Evolutionary conservation across 75 land plant genomes (phyloP).

Genomic region (Gnetum montanum): DNA sequence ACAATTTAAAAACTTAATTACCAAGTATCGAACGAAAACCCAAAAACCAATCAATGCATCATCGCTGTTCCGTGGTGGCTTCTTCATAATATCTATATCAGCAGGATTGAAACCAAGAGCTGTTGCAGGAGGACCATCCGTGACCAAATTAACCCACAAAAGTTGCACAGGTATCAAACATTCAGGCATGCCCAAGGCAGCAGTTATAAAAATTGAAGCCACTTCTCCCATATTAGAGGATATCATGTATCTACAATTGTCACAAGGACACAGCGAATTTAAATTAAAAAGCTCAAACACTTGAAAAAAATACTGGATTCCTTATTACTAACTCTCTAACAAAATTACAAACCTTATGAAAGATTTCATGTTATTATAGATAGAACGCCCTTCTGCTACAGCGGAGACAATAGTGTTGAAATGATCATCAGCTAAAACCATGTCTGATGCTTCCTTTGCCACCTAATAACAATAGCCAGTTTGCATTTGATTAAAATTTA

Average conservation of each 20-base stretch:
- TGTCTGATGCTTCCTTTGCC: slow-evolving; percentile 87
- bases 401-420: slow-evolving; percentile 87
- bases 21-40: slow-evolving; percentile 93
- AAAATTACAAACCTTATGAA: slow-evolving; percentile 60
- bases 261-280: background rate
- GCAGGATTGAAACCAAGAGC: slow-evolving; percentile 94
- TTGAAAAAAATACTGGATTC: background rate
- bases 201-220: slow-evolving; percentile 79
- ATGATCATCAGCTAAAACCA: slow-evolving; percentile 90
- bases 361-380: slow-evolving; percentile 91
- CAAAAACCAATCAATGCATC: slow-evolving; percentile 75
- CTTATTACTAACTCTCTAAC: background rate
- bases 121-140: slow-evolving; percentile 96
- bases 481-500: background rate
- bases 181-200: slow-evolving; percentile 92
- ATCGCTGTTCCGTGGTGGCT: slow-evolving; percentile 80
- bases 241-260: slow-evolving; percentile 74
- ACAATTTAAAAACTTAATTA: slow-evolving; percentile 11
- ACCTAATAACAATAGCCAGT: slow-evolving; percentile 18
- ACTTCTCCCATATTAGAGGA: slow-evolving; percentile 95
- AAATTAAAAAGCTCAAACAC: background rate
- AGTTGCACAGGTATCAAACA: slow-evolving; percentile 91
- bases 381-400: slow-evolving; percentile 83
- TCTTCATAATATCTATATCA: slow-evolving; percentile 75
- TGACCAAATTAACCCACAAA: slow-evolving; percentile 91